Conservation (phyloP, 495 filamentous ascomycete genomes). For the Penicillium atrosanguineum region DNA sequence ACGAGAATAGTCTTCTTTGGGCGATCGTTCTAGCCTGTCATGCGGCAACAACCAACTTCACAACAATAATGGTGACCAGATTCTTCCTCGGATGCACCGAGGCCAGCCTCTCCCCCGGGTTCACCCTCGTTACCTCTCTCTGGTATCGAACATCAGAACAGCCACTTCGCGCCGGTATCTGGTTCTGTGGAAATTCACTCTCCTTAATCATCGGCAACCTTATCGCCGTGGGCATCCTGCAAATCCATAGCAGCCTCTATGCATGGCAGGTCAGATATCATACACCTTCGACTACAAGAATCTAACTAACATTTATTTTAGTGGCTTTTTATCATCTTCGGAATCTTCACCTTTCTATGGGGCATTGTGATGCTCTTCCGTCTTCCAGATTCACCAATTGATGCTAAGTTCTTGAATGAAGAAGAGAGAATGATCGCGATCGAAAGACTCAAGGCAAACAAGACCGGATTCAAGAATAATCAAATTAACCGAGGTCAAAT, state of each 20-base stretch:
- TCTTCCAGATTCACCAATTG: slow-evolving; percentile 53
- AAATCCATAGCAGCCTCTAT: slow-evolving; percentile 10
- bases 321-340: slow-evolving; percentile 59
- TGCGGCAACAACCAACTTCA: slow-evolving; percentile 50
- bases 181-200: slow-evolving; percentile 1
- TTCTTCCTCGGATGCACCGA: slow-evolving; percentile 58
- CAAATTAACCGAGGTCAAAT: slow-evolving; percentile 39
- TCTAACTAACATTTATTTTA: slow-evolving; percentile 26
- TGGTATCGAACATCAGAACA: slow-evolving; percentile 52
- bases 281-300: slow-evolving; percentile 56
- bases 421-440: slow-evolving; percentile 43
- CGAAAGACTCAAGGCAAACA: slow-evolving; percentile 44
- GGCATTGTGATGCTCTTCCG: slow-evolving; percentile 46
- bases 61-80: slow-evolving; percentile 46
- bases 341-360: slow-evolving; percentile 53
- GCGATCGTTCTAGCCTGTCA: slow-evolving; percentile 34
- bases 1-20: slow-evolving; percentile 34
- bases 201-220: slow-evolving; percentile 24
- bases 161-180: slow-evolving; percentile 42
- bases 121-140: slow-evolving; percentile 46
- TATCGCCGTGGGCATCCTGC: slow-evolving; percentile 23
- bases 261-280: slow-evolving; percentile 49
- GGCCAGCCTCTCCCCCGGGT: slow-evolving; percentile 39
- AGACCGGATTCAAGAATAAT: slow-evolving; percentile 46
- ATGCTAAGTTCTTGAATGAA: slow-evolving; percentile 52